Base-by-base conservation (phyloP, 2,329 filamentous ascomycete species). In the Didymella keratinophila region DNA sequence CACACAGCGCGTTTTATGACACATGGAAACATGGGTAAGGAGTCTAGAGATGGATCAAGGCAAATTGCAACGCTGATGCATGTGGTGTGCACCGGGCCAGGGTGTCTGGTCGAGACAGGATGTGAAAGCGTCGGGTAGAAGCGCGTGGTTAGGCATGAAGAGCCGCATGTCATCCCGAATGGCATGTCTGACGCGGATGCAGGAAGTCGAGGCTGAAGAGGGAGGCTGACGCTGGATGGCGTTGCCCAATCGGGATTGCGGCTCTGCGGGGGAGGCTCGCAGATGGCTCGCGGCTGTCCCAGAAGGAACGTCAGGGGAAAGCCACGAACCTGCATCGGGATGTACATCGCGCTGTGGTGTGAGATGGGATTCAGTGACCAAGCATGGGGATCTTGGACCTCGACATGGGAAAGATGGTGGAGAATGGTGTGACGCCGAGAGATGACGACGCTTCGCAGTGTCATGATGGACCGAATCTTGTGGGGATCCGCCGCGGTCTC, bases 1-100 rank as follows among this genome's bases (percentile, higher is more conserved):
- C 14, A 14, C 21, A 5, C 30, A 30, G 46, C 47, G 42, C 54
- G 47, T 39, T 39, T 16, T 18, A 54, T 58, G 56, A 58, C 50
- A 58, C 50, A 58, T 14, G 14, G 27, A 54, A 58, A 58, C 50
- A 42, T 9, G 56, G 56, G 11, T 36, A 11, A 4, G 11, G 16
- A n/a, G 32, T n/a, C 32, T 36, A 36, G 32, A 36, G 16, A n/a
- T 36, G 32, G 16, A 36, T n/a, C 12, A 18, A 36, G 32, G 32
- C 32, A n/a, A 12, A 9, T 6, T 18, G 16, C 30, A 51, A 43
- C 43, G 43, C 47, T 43, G 52, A 25, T 52, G 56, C 50, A 58
- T 49, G 44, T 53, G 56, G 54, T 58, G 45, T 42, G 51, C 56
- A 45, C 56, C 41, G 14, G 56, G 45, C 45, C 39, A 16, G 56